These are phyloP conservation scores for Tulasnella sp. DNA, from an alignment of 768 basidiomycete genomes.

Conservation along the genomic window DNA sequence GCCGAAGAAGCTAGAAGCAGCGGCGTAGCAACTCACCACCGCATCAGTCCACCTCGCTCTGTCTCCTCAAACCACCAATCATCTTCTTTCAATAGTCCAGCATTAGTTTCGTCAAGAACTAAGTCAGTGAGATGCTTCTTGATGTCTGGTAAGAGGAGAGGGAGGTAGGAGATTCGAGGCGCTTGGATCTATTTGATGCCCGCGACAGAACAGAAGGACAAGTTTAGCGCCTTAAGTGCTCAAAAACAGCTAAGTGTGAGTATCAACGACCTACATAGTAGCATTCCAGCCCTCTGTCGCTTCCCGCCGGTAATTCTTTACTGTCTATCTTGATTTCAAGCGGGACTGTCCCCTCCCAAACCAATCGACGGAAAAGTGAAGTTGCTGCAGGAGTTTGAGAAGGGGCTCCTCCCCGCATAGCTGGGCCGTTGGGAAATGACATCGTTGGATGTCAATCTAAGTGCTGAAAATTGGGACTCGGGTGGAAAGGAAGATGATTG, in stretches of 20 bases:
- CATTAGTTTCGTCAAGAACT: slow-evolving; percentile 82
- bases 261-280: slow-evolving; percentile 52
- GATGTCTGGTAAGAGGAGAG: slow-evolving; percentile 84
- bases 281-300: slow-evolving; percentile 82
- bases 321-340: slow-evolving; percentile 85
- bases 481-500: neutral
- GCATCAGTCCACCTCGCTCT: slow-evolving; percentile 72
- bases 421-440: neutral
- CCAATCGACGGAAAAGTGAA: slow-evolving; percentile 78
- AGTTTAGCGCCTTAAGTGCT: neutral
- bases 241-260: neutral
- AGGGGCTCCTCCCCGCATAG: slow-evolving; percentile 14
- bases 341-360: slow-evolving; percentile 89
- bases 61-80: slow-evolving; percentile 96
- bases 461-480: neutral
- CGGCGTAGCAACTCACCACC: slow-evolving; percentile 61
- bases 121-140: slow-evolving; percentile 85
- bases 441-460: neutral
- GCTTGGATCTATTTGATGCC: slow-evolving; percentile 48
- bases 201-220: neutral
- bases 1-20: neutral
- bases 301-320: slow-evolving; percentile 84
- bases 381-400: slow-evolving; percentile 54
- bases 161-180: slow-evolving; percentile 88
- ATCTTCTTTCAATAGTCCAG: slow-evolving; percentile 72